These are phyloP conservation scores for Limtongia smithiae DNA, from an alignment of 805 yeast species.

Conservation along the genomic window DNA sequence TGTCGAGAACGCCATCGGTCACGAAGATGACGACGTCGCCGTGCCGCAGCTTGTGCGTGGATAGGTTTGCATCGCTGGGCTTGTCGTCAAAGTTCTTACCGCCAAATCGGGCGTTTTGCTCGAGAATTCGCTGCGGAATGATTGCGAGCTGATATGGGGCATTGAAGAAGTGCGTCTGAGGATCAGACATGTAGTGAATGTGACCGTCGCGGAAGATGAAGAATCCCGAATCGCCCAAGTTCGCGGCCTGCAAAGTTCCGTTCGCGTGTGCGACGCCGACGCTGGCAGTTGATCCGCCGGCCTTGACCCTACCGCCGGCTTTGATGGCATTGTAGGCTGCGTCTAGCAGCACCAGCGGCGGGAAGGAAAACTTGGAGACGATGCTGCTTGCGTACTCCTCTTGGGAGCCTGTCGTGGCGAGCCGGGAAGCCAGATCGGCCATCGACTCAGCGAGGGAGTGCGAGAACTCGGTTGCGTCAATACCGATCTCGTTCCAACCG, in stretches of 20 bases:
- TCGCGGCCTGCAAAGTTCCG: conserved; percentile 60
- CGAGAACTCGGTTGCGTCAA: conserved; percentile 82
- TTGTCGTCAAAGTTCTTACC: conserved; percentile 63
- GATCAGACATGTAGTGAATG: conserved; percentile 61
- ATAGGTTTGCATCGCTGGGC: conserved; percentile 66
- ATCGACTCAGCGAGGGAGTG: conserved; percentile 68
- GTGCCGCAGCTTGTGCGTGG: conserved; percentile 58
- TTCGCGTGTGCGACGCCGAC: conserved; percentile 61
- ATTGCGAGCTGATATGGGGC: conserved; percentile 90
- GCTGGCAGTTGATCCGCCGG: conserved; percentile 94
- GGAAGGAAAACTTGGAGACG: conserved; percentile 25
- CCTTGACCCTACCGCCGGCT: conserved; percentile 59
- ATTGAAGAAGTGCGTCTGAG: conserved; percentile 83
- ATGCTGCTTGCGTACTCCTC: conserved; percentile 1
- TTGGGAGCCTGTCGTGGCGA: conserved; percentile 8
- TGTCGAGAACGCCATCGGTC: conserved; percentile 92
- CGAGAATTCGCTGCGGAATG: conserved; percentile 55
- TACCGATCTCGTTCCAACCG: conserved; percentile 92
- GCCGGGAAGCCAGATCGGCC: conserved; percentile 35
- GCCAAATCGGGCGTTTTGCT: conserved; percentile 20
- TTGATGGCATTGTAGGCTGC: conserved; percentile 55
- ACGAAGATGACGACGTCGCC: conserved; percentile 81
- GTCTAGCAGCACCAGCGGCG: conserved; percentile 51
- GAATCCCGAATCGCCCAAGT: conserved; percentile 94
- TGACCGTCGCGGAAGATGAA: conserved; percentile 69